Base-by-base conservation (phyloP, 352 stramenopile species). In the Globisporangium echinulatum region DNA sequence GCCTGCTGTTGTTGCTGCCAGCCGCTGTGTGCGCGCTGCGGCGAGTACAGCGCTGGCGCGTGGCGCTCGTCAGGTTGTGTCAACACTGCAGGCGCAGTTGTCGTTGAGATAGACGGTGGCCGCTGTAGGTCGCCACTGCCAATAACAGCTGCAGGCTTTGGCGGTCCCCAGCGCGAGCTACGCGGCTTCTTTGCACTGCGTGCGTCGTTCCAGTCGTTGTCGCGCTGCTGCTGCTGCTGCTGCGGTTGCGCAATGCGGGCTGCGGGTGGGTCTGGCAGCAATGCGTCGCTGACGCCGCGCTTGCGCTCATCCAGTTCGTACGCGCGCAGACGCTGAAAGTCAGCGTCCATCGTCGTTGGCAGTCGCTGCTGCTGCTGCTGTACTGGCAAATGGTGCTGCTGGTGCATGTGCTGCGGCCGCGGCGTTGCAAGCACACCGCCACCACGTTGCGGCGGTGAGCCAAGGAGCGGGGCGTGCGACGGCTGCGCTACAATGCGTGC, bases 101-200 rank as follows among this genome's bases (percentile, higher is more conserved):
- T 33, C 25, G 25, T 33, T 33, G 2, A 33, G 25, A 33, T 33
- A 33, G 25, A 33, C 25, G 25, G 25, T 33, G 25, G 25, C 25
- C 25, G 25, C 3, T 33, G 25, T 33, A 33, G 25, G 2, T 52
- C 5, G 36, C 46, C 39, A 36, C 68, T 67, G 40, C 68, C 57
- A 57, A 68, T 57, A 14, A 33, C 25, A 33, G 25, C 25, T 33
- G 25, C 25, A 33, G 46, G 46, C 51, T 79, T 85, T 42, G 79
- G 70, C 47, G 82, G 82, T 1, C 79, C 82, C 82, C 82, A 92
- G 17, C 82, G 79, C 50, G 82, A 92, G 10, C 73, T 70, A 40
- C 80, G 77, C n/a, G 67, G 61, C 47, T 87, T 88, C 68, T 92
- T 92, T 17, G 58, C 10, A 40, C 74, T 66, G 14, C 82, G 77